These are phyloP conservation scores for Ophiosphaerella herpotricha DNA, from an alignment of 2,329 filamentous ascomycete genomes.

Conservation along the genomic window DNA sequence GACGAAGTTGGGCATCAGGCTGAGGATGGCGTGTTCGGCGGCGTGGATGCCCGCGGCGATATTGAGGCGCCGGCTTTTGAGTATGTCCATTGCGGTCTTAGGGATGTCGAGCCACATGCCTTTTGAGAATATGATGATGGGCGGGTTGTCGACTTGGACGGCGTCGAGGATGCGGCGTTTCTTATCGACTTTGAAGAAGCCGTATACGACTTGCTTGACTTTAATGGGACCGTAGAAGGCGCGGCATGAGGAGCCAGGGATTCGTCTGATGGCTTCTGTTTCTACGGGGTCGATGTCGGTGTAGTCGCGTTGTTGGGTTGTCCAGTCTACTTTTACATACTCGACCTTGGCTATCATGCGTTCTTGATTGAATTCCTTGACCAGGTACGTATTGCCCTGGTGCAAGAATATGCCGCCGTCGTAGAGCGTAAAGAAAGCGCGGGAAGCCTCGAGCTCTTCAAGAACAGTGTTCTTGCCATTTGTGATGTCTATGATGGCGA, in stretches of 20 bases:
- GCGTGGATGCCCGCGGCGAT: constrained; percentile 90
- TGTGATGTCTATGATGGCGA: constrained; percentile 88
- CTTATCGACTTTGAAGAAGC: constrained; percentile 96
- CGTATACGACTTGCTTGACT: constrained; percentile 87
- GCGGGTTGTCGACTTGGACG: constrained; percentile 89
- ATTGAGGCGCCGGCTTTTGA: constrained; percentile 73
- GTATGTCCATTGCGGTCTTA: constrained; percentile 74
- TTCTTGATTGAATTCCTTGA: constrained; percentile 84
- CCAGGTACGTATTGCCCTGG: constrained; percentile 90
- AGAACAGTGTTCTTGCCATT: constrained; percentile 81
- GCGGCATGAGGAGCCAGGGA: constrained; percentile 65
- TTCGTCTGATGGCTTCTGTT: constrained; percentile 81
- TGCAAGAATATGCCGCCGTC: constrained; percentile 97
- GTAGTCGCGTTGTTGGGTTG: constrained; percentile 87
- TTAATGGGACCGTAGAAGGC: constrained; percentile 88
- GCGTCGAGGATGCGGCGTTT: constrained; percentile 85
- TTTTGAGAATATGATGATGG: constrained; percentile 81
- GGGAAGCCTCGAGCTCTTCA: constrained; percentile 92
- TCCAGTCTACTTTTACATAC: constrained; percentile 91
- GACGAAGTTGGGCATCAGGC: constrained; percentile 87
- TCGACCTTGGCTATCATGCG: constrained; percentile 84
- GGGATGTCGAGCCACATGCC: constrained; percentile 97
- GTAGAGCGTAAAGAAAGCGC: constrained; percentile 95
- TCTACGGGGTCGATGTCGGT: constrained; percentile 94
- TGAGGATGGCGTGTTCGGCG: constrained; percentile 88